These are phyloP conservation scores for Neoscytalidium dimidiatum DNA, from an alignment of 2,329 filamentous ascomycete species.

Conservation along the genomic window DNA sequence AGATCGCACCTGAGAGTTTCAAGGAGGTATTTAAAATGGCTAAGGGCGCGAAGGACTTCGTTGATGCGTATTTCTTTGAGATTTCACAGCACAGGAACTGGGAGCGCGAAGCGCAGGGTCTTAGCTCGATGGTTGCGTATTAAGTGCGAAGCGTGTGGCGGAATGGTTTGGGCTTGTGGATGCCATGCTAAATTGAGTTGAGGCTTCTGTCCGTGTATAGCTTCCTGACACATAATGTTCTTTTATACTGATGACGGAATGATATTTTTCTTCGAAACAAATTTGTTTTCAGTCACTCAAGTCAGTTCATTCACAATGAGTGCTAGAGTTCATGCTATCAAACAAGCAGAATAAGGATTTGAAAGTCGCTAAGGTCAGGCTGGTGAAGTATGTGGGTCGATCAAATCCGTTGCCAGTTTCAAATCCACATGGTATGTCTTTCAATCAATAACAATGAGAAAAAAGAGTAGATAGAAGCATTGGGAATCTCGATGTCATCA, in stretches of 20 bases:
- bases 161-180: no score
- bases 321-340: not conserved
- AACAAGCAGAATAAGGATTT: no score
- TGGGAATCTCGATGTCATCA: no score
- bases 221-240: not conserved
- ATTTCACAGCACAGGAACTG: slow-evolving; percentile 75
- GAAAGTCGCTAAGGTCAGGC: no score
- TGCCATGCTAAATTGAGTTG: no score
- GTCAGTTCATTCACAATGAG: not conserved
- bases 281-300: not conserved
- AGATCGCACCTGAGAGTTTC: slow-evolving; percentile 57
- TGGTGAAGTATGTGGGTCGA: no score
- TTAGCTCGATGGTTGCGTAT: slow-evolving; percentile 68
- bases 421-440: no score
- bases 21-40: slow-evolving; percentile 64
- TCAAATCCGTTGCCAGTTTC: no score
- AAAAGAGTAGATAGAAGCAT: no score
- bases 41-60: slow-evolving; percentile 68
- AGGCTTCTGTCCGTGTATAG: no score
- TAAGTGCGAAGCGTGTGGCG: slow-evolving; percentile 41
- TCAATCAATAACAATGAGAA: no score
- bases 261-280: not conserved
- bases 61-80: slow-evolving; percentile 69
- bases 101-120: slow-evolving; percentile 70
- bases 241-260: not conserved